Conservation (phyloP, 345 rosid species). For the Citrus unshiu region DNA sequence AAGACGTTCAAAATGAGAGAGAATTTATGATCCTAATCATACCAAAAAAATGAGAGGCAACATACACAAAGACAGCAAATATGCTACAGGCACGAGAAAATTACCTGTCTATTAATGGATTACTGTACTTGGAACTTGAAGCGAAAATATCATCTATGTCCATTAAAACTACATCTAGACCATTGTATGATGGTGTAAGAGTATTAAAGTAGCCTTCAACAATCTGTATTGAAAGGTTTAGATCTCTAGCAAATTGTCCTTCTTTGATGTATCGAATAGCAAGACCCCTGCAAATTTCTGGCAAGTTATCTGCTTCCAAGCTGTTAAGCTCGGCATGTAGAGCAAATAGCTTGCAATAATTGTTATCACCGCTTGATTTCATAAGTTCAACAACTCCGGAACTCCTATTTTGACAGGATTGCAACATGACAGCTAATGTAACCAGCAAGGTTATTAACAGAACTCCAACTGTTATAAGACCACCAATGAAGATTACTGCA, state of each 20-base stretch:
- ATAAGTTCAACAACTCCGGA: slow-evolving; percentile 44
- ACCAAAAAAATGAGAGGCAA: neutral
- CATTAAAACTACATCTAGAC: slow-evolving; percentile 50
- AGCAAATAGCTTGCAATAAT: slow-evolving; percentile 49
- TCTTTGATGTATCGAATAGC: slow-evolving; percentile 37
- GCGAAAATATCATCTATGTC: slow-evolving; percentile 58
- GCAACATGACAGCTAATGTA: slow-evolving; percentile 70
- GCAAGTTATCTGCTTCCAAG: slow-evolving; percentile 40
- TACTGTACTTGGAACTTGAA: slow-evolving; percentile 11
- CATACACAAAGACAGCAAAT: neutral
- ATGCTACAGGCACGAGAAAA: neutral
- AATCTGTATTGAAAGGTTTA: slow-evolving; percentile 40
- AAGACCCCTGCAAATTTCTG: slow-evolving; percentile 49
- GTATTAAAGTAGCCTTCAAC: slow-evolving; percentile 42
- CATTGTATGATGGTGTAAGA: slow-evolving; percentile 31
- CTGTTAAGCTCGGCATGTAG: slow-evolving; percentile 61
- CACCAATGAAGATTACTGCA: slow-evolving; percentile 61
- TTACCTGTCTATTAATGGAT: slow-evolving; percentile 31
- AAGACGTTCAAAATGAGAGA: neutral
- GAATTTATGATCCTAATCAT: neutral
- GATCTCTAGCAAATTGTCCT: slow-evolving; percentile 53
- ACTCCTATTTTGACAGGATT: slow-evolving; percentile 50
- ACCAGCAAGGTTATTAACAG: slow-evolving; percentile 55
- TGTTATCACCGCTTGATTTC: slow-evolving; percentile 29
- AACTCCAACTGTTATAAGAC: slow-evolving; percentile 57